A percentile compares a stretch with the other conserved stretches of the same genome.
phyloP scores from a whole-genome alignment of 2,329 filamentous ascomycete species.

The Epichloe baconii region DNA sequence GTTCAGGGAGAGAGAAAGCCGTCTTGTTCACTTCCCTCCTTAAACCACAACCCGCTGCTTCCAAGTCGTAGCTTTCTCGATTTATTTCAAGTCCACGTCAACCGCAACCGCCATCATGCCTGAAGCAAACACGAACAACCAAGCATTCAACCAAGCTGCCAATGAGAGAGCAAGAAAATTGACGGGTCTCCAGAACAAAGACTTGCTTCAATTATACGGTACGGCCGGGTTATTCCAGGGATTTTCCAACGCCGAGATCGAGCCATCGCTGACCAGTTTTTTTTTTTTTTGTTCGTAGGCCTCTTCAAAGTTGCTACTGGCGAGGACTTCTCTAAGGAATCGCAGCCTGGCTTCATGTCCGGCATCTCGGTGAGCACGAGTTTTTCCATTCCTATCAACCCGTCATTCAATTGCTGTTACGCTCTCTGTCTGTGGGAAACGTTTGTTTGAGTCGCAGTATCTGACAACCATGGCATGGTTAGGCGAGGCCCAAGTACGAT shows the following conservation, averaged over 20 bases:
- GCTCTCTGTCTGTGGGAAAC: too few species aligned
- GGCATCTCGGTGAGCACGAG: background rate
- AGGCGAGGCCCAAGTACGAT: constrained; percentile 1
- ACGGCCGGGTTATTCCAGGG: background rate
- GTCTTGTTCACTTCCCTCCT: too few species aligned
- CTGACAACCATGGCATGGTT: background rate
- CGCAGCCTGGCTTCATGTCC: background rate
- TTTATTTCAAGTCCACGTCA: background rate
- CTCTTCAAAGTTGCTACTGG: background rate
- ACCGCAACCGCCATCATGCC: background rate
- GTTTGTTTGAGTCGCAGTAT: background rate
- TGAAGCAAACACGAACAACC: background rate
- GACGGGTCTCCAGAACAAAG: background rate
- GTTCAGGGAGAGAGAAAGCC: too few species aligned
- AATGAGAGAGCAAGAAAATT: background rate
- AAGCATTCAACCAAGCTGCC: background rate
- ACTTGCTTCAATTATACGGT: background rate
- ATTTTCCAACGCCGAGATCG: background rate
- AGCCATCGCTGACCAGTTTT: background rate
- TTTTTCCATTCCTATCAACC: background rate
- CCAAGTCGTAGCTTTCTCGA: background rate
- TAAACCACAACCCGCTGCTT: background rate
- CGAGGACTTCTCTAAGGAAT: background rate
- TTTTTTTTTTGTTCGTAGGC: background rate
- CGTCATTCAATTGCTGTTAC: too few species aligned